Percentiles rank a stretch among this genome's conserved stretches.
phyloP scores from a whole-genome alignment of 805 yeast species.

The Metschnikowia similis region DNA sequence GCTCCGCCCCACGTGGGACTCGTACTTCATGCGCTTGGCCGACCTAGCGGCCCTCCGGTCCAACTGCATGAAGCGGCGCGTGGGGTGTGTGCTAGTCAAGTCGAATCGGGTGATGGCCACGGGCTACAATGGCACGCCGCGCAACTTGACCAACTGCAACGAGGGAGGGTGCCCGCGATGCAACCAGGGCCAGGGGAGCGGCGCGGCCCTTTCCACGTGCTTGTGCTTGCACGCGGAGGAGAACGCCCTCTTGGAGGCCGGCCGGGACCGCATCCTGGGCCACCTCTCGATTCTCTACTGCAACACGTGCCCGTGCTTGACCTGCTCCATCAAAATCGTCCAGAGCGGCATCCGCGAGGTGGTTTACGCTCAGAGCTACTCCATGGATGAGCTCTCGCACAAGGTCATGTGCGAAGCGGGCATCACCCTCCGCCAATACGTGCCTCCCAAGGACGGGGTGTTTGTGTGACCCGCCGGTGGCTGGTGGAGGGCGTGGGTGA shows the following conservation, averaged over 20 bases:
- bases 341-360: constrained; percentile 91
- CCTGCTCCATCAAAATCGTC: constrained; percentile 92
- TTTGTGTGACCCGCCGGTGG: neutral
- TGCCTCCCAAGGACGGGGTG: constrained; percentile 39
- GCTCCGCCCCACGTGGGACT: constrained; percentile 91
- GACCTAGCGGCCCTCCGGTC: constrained; percentile 88
- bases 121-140: constrained; percentile 97
- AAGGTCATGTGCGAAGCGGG: constrained; percentile 72
- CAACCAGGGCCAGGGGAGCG: constrained; percentile 61
- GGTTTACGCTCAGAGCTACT: constrained; percentile 85
- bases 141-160: constrained; percentile 81
- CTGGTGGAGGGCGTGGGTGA: too few relatives aligned
- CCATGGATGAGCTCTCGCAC: constrained; percentile 82
- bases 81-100: constrained; percentile 91
- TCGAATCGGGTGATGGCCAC: constrained; percentile 88
- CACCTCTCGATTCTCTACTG: constrained; percentile 68
- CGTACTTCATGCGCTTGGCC: constrained; percentile 91
- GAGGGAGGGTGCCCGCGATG: constrained; percentile 95
- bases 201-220: constrained; percentile 74
- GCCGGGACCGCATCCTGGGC: constrained; percentile 74
- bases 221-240: constrained; percentile 96
- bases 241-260: constrained; percentile 90
- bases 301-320: constrained; percentile 95
- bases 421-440: constrained; percentile 54
- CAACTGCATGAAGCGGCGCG: constrained; percentile 96